Conservation (phyloP, 116 monocot genomes). For the Trichopus zeylanicus region DNA sequence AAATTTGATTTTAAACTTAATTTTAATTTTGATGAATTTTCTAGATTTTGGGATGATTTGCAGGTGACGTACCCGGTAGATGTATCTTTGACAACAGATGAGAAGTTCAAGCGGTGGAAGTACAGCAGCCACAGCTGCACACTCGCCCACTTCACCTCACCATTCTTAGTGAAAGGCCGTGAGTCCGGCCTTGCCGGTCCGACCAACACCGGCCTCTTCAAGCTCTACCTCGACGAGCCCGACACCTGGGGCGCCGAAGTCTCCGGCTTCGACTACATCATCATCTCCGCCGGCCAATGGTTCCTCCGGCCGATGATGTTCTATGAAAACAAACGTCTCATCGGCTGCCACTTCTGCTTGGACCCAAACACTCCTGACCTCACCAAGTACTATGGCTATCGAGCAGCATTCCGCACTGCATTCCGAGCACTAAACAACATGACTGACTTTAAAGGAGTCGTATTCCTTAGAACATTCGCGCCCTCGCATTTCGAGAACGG, state of each 20-base stretch:
- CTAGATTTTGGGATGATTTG: not conserved
- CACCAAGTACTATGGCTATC: slow-evolving; percentile 16
- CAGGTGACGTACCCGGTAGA: slow-evolving; percentile 39
- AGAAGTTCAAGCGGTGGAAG: slow-evolving; percentile 14
- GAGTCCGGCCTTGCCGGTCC: slow-evolving; percentile 8
- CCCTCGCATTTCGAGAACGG: slow-evolving; percentile 72
- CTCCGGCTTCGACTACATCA: slow-evolving; percentile 28
- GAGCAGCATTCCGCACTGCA: slow-evolving; percentile 39
- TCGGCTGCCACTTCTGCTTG: slow-evolving; percentile 23
- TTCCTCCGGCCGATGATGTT: slow-evolving; percentile 42
- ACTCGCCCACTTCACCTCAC: slow-evolving; percentile 27
- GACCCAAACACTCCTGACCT: slow-evolving; percentile 2
- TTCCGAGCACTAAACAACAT: slow-evolving; percentile 18
- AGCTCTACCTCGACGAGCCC: slow-evolving; percentile 45
- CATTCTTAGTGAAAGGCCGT: slow-evolving; percentile 15
- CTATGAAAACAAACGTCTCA: slow-evolving; percentile 9
- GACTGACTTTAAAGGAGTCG: slow-evolving; percentile 22
- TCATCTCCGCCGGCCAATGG: slow-evolving; percentile 58
- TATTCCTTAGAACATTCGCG: slow-evolving; percentile 49
- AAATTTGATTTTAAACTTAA: too few relatives aligned
- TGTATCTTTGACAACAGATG: slow-evolving; percentile 12
- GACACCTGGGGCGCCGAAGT: slow-evolving; percentile 38
- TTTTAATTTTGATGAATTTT: too few relatives aligned
- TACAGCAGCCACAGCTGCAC: slow-evolving; percentile 29
- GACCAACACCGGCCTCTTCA: slow-evolving; percentile 5